These are phyloP conservation scores for Plectosphaerella plurivora DNA, from an alignment of 2,329 filamentous ascomycete genomes.

Conservation along the genomic window DNA sequence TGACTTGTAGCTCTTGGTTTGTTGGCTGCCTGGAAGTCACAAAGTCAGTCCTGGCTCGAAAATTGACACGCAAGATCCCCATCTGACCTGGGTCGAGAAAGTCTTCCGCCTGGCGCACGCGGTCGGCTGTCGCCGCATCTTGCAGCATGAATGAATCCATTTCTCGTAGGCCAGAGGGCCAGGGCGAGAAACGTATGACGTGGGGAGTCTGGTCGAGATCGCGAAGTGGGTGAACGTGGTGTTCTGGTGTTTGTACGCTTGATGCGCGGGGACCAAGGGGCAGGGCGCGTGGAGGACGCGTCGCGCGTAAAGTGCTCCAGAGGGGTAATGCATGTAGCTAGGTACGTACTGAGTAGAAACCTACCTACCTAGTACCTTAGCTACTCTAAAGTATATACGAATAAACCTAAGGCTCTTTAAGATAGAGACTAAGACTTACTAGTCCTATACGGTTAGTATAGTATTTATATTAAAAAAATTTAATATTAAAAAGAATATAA, in stretches of 20 bases:
- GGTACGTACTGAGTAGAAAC: not conserved
- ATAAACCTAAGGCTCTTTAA: no score
- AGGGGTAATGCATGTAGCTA: not conserved
- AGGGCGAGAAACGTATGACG: not conserved
- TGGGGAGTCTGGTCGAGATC: no score
- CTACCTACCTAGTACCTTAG: not conserved
- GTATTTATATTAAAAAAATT: not conserved
- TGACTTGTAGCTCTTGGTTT: constrained; percentile 72
- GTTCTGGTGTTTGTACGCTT: not conserved
- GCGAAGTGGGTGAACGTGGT: not conserved
- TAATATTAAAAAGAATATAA: no score
- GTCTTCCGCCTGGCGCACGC: constrained; percentile 81
- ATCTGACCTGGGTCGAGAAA: constrained; percentile 87
- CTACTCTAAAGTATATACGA: not conserved
- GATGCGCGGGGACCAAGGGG: no score
- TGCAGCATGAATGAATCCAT: constrained; percentile 75
- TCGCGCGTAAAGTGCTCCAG: constrained; percentile 17
- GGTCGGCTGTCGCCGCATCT: constrained; percentile 80
- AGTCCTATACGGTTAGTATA: no score
- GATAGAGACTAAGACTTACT: no score
- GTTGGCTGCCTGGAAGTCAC: constrained; percentile 32
- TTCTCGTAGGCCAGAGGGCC: constrained; percentile 10
- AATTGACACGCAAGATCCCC: not conserved
- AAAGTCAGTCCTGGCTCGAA: not conserved
- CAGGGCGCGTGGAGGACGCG: not conserved